Base-by-base conservation (phyloP, 805 yeast genomes). In the Sugiyamaella boreocaroliniensis region DNA sequence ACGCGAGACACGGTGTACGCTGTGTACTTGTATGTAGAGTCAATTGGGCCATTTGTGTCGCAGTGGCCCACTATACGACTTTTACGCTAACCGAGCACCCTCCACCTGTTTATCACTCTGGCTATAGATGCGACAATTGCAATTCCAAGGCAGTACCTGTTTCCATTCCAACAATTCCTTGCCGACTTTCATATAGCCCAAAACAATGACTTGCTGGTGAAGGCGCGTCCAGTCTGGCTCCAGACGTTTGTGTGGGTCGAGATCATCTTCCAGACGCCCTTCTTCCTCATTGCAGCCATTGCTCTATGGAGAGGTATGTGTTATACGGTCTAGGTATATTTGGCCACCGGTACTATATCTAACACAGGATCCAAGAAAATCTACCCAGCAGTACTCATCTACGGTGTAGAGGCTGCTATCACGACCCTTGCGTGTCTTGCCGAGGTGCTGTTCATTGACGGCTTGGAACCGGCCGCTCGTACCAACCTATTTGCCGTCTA, bases 391-490 rank as follows among this genome's bases (percentile, higher is more conserved):
- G 66, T 83, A 58, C 69, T 80, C 12, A 61, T 83, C 5, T 92
- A 93, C 67, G 96, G 92, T 2, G 77, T 86, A 60, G 89, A 88
- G 63, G 98, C 97, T 0, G 71, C 84, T 3, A 71, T 85, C 49
- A 89, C 97, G 4, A 89, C 97, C 0, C 66, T 82, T 40, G 78
- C 82, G 20, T 92, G 97, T 65, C 68, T 57, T 4, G 72, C 72
- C 1, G 73, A 71, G 10, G 58, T 64, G 14, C 32, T 50, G n/a
- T 41, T 44, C 14, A 19, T 55, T 18, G 55, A 71, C 40, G 80
- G 78, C 0, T 65, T 82, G 47, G 54, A 67, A 1, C 12, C 19
- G 0, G 43, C 40, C 0, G 82, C 81, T 43, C 61, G 69, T 11
- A 55, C 58, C 50, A 76, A 76, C 11, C 69, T 87, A 53, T 52